A percentile compares a stretch with the other conserved stretches of the same genome.
Evolutionary conservation across 805 yeast species (phyloP).

Genomic region (Lipomyces starkeyi): DNA sequence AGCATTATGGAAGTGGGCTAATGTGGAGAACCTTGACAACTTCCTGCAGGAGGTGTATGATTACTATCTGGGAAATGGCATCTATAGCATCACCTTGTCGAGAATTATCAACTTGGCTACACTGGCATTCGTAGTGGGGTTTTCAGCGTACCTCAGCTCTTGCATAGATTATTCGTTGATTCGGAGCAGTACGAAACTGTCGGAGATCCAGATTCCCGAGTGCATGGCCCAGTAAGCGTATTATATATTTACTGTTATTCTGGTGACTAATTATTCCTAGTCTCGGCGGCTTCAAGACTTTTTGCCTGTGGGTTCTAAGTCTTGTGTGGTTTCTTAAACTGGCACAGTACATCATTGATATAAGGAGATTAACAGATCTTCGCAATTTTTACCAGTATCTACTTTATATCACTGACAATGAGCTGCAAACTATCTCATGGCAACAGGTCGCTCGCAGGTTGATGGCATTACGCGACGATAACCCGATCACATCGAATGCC

Average conservation of each 20-base stretch:
- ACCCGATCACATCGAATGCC: conserved; percentile 62
- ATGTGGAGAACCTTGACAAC: conserved; percentile 86
- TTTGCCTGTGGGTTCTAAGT: conserved; percentile 67
- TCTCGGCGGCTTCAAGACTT: conserved; percentile 51
- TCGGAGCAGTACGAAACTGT: conserved; percentile 41
- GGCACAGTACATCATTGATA: conserved; percentile 59
- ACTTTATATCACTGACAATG: conserved; percentile 72
- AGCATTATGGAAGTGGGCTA: conserved; percentile 96
- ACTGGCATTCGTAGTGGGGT: conserved; percentile 75
- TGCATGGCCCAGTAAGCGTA: conserved; percentile 52
- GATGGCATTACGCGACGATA: conserved; percentile 76
- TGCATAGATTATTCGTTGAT: conserved; percentile 74
- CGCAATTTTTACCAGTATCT: conserved; percentile 76
- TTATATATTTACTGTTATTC: background rate
- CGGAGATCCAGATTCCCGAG: conserved; percentile 53
- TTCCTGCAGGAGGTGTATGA: conserved; percentile 81
- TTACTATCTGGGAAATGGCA: conserved; percentile 86
- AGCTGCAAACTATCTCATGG: conserved; percentile 94
- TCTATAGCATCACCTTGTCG: conserved; percentile 73
- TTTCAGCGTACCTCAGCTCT: conserved; percentile 78
- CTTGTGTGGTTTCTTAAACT: conserved; percentile 50
- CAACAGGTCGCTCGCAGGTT: conserved; percentile 78
- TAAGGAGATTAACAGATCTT: conserved; percentile 72
- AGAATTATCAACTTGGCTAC: conserved; percentile 72
- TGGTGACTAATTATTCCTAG: conserved; percentile 10